phyloP scores from a whole-genome alignment of 345 rosid genomes.

The Acer saccharum region DNA sequence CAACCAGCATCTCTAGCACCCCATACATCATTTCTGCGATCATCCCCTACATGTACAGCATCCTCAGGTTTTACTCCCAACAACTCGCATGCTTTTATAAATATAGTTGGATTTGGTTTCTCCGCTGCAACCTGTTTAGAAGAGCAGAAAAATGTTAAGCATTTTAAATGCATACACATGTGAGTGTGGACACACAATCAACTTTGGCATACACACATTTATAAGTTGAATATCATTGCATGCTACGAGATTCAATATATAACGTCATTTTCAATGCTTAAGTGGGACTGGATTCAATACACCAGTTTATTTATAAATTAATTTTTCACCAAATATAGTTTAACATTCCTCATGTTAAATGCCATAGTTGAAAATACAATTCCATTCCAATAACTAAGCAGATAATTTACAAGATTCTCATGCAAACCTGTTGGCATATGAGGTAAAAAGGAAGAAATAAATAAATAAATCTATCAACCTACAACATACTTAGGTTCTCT shows the following conservation, averaged over 20 bases:
- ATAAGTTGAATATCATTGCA: neutral
- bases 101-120: conserved; percentile 96
- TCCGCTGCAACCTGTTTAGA: conserved; percentile 83
- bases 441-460: neutral
- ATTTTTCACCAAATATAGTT: neutral
- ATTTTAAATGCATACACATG: neutral
- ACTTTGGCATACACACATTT: neutral
- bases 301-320: neutral
- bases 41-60: conserved; percentile 96
- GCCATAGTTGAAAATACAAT: neutral
- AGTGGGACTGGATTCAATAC: neutral
- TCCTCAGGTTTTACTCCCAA: conserved; percentile 89
- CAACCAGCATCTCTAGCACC: conserved; percentile 99
- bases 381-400: neutral
- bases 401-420: neutral
- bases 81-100: conserved; percentile 88
- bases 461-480: neutral
- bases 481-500: neutral
- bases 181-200: neutral
- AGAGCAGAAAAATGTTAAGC: conserved; percentile 12
- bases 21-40: conserved; percentile 97
- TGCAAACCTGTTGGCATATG: neutral
- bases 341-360: neutral
- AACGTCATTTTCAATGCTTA: neutral
- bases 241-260: neutral